These are phyloP conservation scores for Venturia aucupariae DNA, from an alignment of 2,329 filamentous ascomycete genomes.

Conservation along the genomic window DNA sequence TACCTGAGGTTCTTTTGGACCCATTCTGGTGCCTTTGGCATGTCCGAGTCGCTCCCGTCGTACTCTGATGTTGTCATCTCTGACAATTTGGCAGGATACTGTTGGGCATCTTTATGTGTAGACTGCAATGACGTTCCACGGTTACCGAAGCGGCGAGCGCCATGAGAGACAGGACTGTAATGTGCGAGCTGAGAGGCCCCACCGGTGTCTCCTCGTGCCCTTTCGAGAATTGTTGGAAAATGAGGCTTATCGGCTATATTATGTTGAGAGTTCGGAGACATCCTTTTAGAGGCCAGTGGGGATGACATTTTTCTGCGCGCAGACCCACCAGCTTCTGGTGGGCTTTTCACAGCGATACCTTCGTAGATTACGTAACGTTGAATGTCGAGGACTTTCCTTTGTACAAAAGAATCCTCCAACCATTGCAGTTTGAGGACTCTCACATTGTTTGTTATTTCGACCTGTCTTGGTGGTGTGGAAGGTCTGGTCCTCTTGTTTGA, in stretches of 20 bases:
- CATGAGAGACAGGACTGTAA: conserved; percentile 18
- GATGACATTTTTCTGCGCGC: conserved; percentile 10
- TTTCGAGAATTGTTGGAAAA: conserved; percentile 37
- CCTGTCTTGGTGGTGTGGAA: background rate
- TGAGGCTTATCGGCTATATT: conserved; percentile 20
- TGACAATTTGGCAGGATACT: conserved; percentile 1
- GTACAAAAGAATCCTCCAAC: conserved; percentile 7
- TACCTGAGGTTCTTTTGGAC: conserved; percentile 55
- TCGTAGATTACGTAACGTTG: conserved; percentile 43
- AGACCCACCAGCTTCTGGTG: conserved; percentile 20
- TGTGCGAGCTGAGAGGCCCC: conserved; percentile 16
- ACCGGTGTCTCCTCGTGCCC: conserved; percentile 42
- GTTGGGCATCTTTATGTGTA: background rate
- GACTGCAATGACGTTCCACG: conserved; percentile 15
- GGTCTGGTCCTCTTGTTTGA: background rate
- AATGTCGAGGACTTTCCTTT: conserved; percentile 1
- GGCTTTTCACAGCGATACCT: conserved; percentile 35
- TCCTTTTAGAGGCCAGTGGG: conserved; percentile 9
- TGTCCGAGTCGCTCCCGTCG: conserved; percentile 39
- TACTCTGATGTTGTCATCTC: conserved; percentile 60
- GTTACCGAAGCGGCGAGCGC: conserved; percentile 26
- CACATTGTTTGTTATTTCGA: background rate
- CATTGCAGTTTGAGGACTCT: conserved; percentile 13
- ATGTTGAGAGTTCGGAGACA: conserved; percentile 18
- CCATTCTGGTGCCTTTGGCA: conserved; percentile 64